These are phyloP conservation scores for Pythium guiyangense DNA, from an alignment of 352 stramenopile genomes.

Conservation along the genomic window DNA sequence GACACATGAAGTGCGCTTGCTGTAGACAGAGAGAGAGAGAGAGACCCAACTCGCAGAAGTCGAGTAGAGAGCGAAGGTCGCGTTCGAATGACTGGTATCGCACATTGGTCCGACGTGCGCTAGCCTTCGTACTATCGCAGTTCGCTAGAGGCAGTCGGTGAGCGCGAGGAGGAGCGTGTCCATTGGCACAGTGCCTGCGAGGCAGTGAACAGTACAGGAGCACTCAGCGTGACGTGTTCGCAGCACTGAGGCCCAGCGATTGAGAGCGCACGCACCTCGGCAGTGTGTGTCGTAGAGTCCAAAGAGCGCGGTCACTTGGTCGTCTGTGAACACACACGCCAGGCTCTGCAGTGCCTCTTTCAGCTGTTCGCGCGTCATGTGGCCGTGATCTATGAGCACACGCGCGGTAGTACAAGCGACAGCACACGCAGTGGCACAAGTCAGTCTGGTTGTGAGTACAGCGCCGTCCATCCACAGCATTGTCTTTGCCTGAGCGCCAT, in stretches of 20 bases:
- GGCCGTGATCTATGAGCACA: conserved; percentile 23
- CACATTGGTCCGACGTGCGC: too few species aligned
- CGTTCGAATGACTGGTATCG: too few species aligned
- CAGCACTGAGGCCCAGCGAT: not conserved
- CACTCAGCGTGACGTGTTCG: too few species aligned
- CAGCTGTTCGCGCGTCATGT: conserved; percentile 44
- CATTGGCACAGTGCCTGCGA: conserved; percentile 31
- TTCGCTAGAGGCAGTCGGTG: conserved; percentile 12
- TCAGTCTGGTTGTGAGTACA: not conserved
- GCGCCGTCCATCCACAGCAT: too few species aligned
- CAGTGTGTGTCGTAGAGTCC: conserved; percentile 36
- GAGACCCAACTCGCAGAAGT: too few species aligned
- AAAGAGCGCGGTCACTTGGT: conserved; percentile 55
- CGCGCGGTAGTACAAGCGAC: not conserved
- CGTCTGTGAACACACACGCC: conserved; percentile 49
- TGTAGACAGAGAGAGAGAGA: too few species aligned
- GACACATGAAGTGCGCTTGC: too few species aligned
- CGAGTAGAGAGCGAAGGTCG: too few species aligned
- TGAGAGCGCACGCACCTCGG: conserved; percentile 18
- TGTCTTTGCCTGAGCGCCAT: too few species aligned
- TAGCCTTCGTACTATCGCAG: not conserved
- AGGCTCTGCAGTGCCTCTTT: conserved; percentile 50
- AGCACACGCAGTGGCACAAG: not conserved
- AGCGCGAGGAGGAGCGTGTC: conserved; percentile 25
- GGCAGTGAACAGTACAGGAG: not conserved